These are phyloP conservation scores for Trichophyton simii DNA, from an alignment of 2,329 filamentous ascomycete species.

Conservation along the genomic window DNA sequence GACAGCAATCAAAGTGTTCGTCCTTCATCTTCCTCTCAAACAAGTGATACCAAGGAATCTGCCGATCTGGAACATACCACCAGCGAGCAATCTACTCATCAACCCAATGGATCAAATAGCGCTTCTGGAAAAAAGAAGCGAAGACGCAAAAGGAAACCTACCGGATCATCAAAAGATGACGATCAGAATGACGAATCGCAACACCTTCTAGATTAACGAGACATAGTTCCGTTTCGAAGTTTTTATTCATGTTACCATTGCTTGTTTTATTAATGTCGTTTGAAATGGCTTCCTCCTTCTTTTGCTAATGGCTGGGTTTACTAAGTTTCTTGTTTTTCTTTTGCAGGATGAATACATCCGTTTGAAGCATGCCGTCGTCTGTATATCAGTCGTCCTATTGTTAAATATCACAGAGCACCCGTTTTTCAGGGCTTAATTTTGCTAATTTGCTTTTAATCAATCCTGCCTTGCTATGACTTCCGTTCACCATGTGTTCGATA, in stretches of 20 bases:
- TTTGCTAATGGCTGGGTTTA: no score
- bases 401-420: neutral
- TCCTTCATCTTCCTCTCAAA: neutral
- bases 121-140: conserved; percentile 9
- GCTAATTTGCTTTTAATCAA: neutral
- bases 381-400: neutral
- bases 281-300: neutral
- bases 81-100: neutral
- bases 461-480: neutral
- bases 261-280: neutral
- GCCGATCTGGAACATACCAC: neutral
- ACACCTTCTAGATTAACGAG: neutral
- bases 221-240: neutral
- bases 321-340: neutral
- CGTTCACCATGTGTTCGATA: neutral
- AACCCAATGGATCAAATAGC: neutral
- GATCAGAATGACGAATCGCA: neutral
- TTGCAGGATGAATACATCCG: neutral
- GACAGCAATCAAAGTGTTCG: neutral
- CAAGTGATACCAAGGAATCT: neutral
- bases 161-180: conserved; percentile 3
- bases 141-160: conserved; percentile 10
- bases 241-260: neutral
- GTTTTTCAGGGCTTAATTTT: neutral
- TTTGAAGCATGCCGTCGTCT: neutral